phyloP scores from a whole-genome alignment of 2,329 filamentous ascomycete species.

The Cladophialophora bantiana region DNA sequence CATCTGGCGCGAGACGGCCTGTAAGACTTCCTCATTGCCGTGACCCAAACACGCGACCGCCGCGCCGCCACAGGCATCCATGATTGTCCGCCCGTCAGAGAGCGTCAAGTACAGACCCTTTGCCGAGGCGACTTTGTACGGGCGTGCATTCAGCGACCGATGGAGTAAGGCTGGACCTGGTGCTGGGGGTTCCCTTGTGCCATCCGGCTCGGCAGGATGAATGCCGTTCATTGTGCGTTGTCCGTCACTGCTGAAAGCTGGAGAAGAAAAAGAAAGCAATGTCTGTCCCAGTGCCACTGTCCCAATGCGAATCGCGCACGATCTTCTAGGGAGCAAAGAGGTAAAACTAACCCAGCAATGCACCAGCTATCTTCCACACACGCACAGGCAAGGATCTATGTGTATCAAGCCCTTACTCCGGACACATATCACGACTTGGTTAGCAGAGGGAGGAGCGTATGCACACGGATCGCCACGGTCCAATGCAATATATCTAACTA shows the following conservation, averaged over 20 bases:
- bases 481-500: too few species aligned
- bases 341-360: too few species aligned
- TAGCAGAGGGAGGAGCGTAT: too few species aligned
- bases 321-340: too few species aligned
- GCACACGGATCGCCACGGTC: too few species aligned
- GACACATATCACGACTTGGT: too few species aligned
- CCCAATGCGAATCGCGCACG: neutral
- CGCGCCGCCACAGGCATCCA: conserved; percentile 77
- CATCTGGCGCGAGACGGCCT: conserved; percentile 67
- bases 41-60: conserved; percentile 75
- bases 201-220: neutral
- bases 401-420: too few species aligned
- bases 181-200: neutral
- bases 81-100: conserved; percentile 64
- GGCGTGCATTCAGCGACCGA: conserved; percentile 56
- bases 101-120: conserved; percentile 61
- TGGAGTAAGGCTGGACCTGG: conserved; percentile 53
- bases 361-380: too few species aligned
- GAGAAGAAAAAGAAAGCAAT: too few species aligned
- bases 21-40: conserved; percentile 64
- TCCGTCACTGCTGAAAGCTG: neutral
- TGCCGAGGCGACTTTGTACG: conserved; percentile 58
- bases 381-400: too few species aligned
- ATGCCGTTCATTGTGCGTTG: neutral
- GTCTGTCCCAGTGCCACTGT: neutral